These are phyloP conservation scores for Teratosphaeria nubilosa DNA, from an alignment of 2,329 filamentous ascomycete genomes.

Conservation along the genomic window DNA sequence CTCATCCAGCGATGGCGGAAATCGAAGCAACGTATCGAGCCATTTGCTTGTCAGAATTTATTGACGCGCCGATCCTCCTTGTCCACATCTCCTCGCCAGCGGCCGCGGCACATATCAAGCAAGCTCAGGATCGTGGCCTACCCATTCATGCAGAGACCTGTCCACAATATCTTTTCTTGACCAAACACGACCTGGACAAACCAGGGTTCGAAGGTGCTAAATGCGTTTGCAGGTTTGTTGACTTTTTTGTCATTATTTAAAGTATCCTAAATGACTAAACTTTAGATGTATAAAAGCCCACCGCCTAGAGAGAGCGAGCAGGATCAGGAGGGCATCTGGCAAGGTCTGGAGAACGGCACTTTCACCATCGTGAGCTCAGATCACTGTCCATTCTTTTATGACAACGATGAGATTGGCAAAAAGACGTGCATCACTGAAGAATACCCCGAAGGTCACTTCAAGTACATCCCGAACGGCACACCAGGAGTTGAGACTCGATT, in stretches of 20 bases:
- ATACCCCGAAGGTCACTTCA: conserved; percentile 14
- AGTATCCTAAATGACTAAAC: too few species aligned
- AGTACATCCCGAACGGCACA: conserved; percentile 33
- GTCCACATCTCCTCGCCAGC: conserved; percentile 41
- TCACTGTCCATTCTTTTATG: conserved; percentile 30
- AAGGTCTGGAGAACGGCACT: conserved; percentile 26
- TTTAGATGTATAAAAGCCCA: too few species aligned
- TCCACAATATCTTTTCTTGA: conserved; percentile 28
- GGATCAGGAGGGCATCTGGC: conserved; percentile 27
- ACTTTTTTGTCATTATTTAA: too few species aligned
- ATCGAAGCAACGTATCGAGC: conserved; percentile 42
- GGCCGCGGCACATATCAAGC: conserved; percentile 24
- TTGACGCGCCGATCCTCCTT: conserved; percentile 43
- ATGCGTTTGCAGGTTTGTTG: conserved; percentile 33
- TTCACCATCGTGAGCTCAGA: conserved; percentile 27
- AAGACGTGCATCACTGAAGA: conserved; percentile 27
- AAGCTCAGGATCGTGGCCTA: conserved; percentile 25
- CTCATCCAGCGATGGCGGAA: conserved; percentile 37
- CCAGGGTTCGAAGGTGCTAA: conserved; percentile 47
- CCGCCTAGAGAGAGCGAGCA: conserved; percentile 2
- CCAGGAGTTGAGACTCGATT: conserved; percentile 35
- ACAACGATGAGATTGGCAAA: conserved; percentile 28
- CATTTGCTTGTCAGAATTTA: conserved; percentile 40
- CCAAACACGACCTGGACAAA: conserved; percentile 35
- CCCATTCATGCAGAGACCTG: conserved; percentile 30